These are phyloP conservation scores for Leccinum uliginosum DNA, from an alignment of 768 basidiomycete species.

Conservation along the genomic window DNA sequence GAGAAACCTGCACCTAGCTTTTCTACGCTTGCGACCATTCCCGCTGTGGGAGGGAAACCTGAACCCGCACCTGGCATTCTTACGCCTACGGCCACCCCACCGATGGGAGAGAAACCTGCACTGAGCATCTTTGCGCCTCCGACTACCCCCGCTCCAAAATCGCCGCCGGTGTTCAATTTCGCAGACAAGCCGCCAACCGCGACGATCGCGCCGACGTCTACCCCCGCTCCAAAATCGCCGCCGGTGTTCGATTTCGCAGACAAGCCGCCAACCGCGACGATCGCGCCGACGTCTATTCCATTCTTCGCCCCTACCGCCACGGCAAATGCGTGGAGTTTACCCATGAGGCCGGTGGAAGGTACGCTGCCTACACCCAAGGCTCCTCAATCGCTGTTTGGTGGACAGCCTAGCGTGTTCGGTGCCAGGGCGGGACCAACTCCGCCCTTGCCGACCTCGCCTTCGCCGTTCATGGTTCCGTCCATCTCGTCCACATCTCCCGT, in stretches of 20 bases:
- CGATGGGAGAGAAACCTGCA: too few relatives aligned
- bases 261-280: background rate
- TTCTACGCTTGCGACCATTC: background rate
- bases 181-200: background rate
- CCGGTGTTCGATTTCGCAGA: background rate
- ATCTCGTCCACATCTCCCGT: background rate
- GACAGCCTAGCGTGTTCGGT: constrained; percentile 12
- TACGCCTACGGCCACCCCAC: too few relatives aligned
- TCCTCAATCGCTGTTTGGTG: constrained; percentile 7
- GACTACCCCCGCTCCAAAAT: too few relatives aligned
- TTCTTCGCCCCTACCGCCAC: constrained; percentile 7
- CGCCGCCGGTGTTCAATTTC: background rate
- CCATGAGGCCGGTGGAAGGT: constrained; percentile 6
- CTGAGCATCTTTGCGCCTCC: too few relatives aligned
- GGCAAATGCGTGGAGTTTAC: background rate
- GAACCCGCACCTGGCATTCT: too few relatives aligned
- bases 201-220: constrained; percentile 4
- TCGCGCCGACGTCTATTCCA: constrained; percentile 5
- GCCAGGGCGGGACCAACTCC: background rate
- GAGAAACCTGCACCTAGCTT: background rate
- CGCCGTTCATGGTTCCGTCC: constrained; percentile 1
- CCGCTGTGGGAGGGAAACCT: background rate
- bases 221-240: background rate
- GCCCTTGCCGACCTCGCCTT: background rate
- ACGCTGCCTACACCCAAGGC: background rate